Conservation (phyloP, 371 early-diverging fungal species). For the Rhizomucor pusillus region DNA sequence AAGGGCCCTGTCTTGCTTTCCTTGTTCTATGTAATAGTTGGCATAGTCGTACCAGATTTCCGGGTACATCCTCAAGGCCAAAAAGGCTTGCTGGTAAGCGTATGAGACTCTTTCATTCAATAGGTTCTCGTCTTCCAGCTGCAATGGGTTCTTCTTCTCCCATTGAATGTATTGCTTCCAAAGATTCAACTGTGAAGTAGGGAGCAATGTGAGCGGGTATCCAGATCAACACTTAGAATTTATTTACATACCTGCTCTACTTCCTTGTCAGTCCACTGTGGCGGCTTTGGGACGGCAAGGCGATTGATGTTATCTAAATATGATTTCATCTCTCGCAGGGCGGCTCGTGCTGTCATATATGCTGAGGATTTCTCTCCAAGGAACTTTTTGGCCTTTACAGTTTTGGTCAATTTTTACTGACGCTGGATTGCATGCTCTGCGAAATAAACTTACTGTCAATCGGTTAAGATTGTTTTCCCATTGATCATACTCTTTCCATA, state of each 20-base stretch:
- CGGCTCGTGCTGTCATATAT: slow-evolving; percentile 93
- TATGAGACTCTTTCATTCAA: slow-evolving; percentile 75
- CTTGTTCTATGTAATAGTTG: slow-evolving; percentile 65
- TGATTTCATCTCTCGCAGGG: slow-evolving; percentile 73
- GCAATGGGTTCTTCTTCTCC: slow-evolving; percentile 89
- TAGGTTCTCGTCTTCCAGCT: slow-evolving; percentile 59
- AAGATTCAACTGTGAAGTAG: slow-evolving; percentile 45
- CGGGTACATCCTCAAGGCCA: slow-evolving; percentile 81
- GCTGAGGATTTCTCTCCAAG: slow-evolving; percentile 78
- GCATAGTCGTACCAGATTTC: slow-evolving; percentile 82
- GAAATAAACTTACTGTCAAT: slow-evolving; percentile 57
- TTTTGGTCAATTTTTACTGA: not conserved
- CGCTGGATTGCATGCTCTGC: too few relatives aligned
- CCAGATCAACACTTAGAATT: too few relatives aligned
- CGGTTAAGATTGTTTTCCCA: slow-evolving; percentile 90
- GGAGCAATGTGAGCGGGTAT: not conserved
- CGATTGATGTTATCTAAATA: slow-evolving; percentile 74
- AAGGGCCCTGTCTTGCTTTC: slow-evolving; percentile 72
- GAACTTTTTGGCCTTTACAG: slow-evolving; percentile 78
- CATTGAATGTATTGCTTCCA: slow-evolving; percentile 90
- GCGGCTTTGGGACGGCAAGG: slow-evolving; percentile 71
- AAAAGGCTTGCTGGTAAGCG: slow-evolving; percentile 85
- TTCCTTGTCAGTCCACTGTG: slow-evolving; percentile 79
- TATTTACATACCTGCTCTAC: slow-evolving; percentile 52
- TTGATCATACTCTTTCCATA: slow-evolving; percentile 95